Evolutionary conservation across 2,329 filamentous ascomycete species (phyloP), one percentile per base, ranked within the genome.

Genomic region (Pseudogymnoascus sp.): DNA sequence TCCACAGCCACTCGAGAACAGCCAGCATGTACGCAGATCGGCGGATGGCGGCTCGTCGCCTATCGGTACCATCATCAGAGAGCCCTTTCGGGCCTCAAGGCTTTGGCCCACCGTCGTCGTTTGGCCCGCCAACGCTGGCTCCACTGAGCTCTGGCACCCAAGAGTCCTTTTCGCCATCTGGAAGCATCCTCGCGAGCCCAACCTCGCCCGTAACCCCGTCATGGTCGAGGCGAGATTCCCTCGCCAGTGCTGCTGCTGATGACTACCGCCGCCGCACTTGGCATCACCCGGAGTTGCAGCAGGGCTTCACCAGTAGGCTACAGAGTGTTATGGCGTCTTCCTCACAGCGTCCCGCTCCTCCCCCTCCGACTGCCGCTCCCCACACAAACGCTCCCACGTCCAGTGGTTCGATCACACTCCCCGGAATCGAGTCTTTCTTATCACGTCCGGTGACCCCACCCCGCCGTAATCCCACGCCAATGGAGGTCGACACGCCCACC

Each of bases 341-440:
- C 72, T 85, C 79, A 67, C 82, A 77, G 61, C 15, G 68, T 67
- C 2, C 67, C 67, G n/a, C 66, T 67, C 35, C 69, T 69, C 44
- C 23, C 23, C 23, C 23, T 23, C 23, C 23, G 23, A 2, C 23
- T 23, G 2, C 23, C 23, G 23, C 23, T 23, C 23, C 68, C 74
- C 38, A 85, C 76, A 74, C 80, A 74, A 71, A 86, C 88, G 5
- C 23, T 44, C 7, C 59, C 63, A 68, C 83, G 81, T 6, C 76
- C 81, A 4, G 38, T 21, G 17, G 17, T 11, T n/a, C 19, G 17
- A 79, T 91, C 13, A 86, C 91, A 40, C 81, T 97, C 13, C 93
- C 93, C 0, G 92, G 93, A 13, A 97, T 97, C 68, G 91, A 96
- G 73, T 96, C 91, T 15, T 96, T 97, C 70, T 79, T 90, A 23